phyloP scores from a whole-genome alignment of 1,139 yeast genomes.

The Meyerozyma athensensis region DNA sequence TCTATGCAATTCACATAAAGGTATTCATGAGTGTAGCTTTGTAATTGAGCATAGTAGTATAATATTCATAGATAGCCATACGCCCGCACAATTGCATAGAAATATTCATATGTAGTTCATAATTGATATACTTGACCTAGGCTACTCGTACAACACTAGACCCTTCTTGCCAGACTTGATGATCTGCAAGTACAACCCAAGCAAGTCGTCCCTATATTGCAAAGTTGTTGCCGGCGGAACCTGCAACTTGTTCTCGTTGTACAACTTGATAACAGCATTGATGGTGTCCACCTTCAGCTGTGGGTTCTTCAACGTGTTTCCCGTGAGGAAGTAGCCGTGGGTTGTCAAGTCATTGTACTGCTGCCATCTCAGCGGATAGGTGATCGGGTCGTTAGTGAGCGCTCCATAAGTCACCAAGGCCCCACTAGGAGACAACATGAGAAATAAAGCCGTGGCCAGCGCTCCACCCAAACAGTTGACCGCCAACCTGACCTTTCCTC shows the following conservation, averaged over 20 bases:
- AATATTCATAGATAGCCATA: too few species aligned
- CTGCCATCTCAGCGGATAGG: slow-evolving; percentile 13
- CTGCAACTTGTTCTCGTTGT: slow-evolving; percentile 10
- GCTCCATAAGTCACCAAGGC: slow-evolving; percentile 28
- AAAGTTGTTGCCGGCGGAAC: slow-evolving; percentile 10
- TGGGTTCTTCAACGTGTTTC: slow-evolving; percentile 15
- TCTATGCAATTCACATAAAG: too few species aligned
- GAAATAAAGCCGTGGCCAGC: slow-evolving; percentile 20
- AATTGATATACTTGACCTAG: not conserved
- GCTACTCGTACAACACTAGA: not conserved
- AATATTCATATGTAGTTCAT: not conserved
- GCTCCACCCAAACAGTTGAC: slow-evolving; percentile 30
- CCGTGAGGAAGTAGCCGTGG: slow-evolving; percentile 17
- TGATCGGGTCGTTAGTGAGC: slow-evolving; percentile 11
- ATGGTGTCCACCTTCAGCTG: slow-evolving; percentile 14
- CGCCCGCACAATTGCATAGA: too few species aligned
- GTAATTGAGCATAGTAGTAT: too few species aligned
- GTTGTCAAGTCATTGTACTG: slow-evolving; percentile 17
- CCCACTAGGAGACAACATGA: slow-evolving; percentile 23
- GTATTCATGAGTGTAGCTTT: too few species aligned
- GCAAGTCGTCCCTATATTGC: slow-evolving; percentile 7
- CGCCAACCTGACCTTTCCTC: slow-evolving; percentile 24
- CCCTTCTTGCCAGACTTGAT: slow-evolving; percentile 1
- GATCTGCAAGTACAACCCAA: not conserved
- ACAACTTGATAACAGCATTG: slow-evolving; percentile 11